Conservation (phyloP, 768 basidiomycete species). For the Pleurotus ostreatus region DNA sequence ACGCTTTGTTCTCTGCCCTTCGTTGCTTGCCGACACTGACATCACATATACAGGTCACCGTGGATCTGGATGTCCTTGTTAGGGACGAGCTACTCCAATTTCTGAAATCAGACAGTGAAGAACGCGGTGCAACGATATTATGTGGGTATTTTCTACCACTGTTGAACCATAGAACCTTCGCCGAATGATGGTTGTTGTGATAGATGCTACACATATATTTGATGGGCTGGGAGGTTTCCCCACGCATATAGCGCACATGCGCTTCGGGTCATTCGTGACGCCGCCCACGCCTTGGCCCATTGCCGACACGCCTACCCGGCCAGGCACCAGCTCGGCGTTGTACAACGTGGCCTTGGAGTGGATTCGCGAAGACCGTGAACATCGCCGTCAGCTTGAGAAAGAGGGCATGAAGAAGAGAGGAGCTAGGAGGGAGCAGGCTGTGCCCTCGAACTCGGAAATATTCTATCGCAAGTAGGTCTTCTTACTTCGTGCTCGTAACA, state of each 20-base stretch:
- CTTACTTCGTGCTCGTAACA: neutral
- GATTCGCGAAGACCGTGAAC: slow-evolving; percentile 79
- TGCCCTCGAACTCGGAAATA: slow-evolving; percentile 73
- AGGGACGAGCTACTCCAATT: slow-evolving; percentile 87
- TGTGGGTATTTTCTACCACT: slow-evolving; percentile 43
- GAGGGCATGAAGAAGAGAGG: slow-evolving; percentile 58
- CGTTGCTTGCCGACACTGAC: neutral
- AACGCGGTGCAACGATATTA: slow-evolving; percentile 81
- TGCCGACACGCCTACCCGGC: slow-evolving; percentile 18
- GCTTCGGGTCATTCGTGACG: slow-evolving; percentile 70
- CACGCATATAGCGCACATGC: slow-evolving; percentile 90
- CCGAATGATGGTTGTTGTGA: slow-evolving; percentile 1
- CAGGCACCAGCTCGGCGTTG: slow-evolving; percentile 34
- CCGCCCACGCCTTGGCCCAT: slow-evolving; percentile 71
- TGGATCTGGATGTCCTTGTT: slow-evolving; percentile 95
- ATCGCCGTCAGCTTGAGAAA: slow-evolving; percentile 55
- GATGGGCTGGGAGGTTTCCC: slow-evolving; percentile 91
- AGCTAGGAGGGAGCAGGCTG: slow-evolving; percentile 50
- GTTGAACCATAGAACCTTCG: slow-evolving; percentile 6
- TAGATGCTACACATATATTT: slow-evolving; percentile 97
- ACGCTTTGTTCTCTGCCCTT: slow-evolving; percentile 8
- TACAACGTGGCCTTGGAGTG: slow-evolving; percentile 80
- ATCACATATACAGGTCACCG: slow-evolving; percentile 68
- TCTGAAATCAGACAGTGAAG: slow-evolving; percentile 76
- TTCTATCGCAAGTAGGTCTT: slow-evolving; percentile 77